These are phyloP conservation scores for Pycnococcus provasolii DNA, from an alignment of 139 green algal genomes.

Conservation along the genomic window DNA sequence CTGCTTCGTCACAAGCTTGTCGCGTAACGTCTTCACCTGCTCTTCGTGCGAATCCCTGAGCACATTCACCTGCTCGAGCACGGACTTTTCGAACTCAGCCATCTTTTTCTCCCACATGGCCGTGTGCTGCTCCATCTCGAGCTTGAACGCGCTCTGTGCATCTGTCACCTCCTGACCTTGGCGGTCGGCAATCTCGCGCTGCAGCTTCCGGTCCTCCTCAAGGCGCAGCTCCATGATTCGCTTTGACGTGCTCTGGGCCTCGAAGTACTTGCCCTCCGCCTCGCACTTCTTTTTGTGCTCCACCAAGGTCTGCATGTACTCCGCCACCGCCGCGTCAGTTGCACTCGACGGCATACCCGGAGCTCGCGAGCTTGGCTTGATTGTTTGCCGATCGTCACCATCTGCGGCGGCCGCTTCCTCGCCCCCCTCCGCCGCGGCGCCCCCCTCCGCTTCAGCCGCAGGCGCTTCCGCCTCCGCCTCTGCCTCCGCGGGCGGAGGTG, in stretches of 20 bases:
- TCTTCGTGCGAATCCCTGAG: background rate
- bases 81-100: constrained; percentile 1
- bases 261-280: constrained; percentile 11
- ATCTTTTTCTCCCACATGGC: constrained; percentile 13
- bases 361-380: too few species aligned
- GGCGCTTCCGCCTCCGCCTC: too few species aligned
- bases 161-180: constrained; percentile 5
- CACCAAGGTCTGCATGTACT: constrained; percentile 7
- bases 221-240: constrained; percentile 9
- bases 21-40: too few species aligned
- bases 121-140: constrained; percentile 9
- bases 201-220: constrained; percentile 13
- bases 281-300: constrained; percentile 14
- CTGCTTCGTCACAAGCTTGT: background rate
- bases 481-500: too few species aligned
- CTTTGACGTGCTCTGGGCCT: constrained; percentile 4
- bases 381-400: too few species aligned
- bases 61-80: constrained; percentile 3
- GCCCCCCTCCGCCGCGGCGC: too few species aligned
- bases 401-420: too few species aligned
- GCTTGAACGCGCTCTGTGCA: constrained; percentile 3
- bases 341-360: too few species aligned
- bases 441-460: too few species aligned
- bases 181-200: background rate
- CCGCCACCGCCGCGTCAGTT: background rate